These are phyloP conservation scores for Claviceps maximensis DNA, from an alignment of 2,329 filamentous ascomycete species.

Conservation along the genomic window DNA sequence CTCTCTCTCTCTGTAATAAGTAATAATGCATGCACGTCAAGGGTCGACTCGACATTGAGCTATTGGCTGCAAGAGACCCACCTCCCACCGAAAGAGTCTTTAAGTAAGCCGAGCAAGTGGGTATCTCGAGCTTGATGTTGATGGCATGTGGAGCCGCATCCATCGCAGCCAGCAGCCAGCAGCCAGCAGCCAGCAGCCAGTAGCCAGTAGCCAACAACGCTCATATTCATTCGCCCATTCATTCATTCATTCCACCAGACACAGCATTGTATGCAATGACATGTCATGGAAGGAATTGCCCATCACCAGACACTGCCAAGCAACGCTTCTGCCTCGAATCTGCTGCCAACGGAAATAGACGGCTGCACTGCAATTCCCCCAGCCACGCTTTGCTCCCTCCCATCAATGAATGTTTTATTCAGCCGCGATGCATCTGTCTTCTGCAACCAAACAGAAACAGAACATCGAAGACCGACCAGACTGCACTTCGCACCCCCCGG, in stretches of 20 bases:
- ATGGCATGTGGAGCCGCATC: not conserved
- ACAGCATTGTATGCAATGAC: no score
- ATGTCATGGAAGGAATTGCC: no score
- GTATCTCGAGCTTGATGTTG: not conserved
- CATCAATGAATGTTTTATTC: no score
- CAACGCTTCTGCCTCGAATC: not conserved
- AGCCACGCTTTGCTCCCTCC: no score
- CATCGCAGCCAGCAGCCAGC: no score
- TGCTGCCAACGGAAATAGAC: no score
- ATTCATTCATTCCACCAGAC: not conserved
- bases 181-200: no score
- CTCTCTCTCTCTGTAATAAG: constrained; percentile 8
- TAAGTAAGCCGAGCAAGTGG: not conserved
- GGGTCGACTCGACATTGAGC: constrained; percentile 17
- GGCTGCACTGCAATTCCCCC: no score
- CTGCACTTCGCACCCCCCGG: no score
- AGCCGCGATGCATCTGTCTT: no score
- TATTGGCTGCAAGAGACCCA: constrained; percentile 17
- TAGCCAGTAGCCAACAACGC: not conserved
- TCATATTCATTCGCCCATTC: not conserved
- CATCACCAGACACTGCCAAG: not conserved
- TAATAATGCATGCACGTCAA: constrained; percentile 17
- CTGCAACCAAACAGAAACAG: no score
- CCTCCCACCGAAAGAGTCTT: constrained; percentile 7
- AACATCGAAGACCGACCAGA: no score